Conservation (phyloP, 2,329 filamentous ascomycete species). For the Paracoccidioides brasiliensis region DNA sequence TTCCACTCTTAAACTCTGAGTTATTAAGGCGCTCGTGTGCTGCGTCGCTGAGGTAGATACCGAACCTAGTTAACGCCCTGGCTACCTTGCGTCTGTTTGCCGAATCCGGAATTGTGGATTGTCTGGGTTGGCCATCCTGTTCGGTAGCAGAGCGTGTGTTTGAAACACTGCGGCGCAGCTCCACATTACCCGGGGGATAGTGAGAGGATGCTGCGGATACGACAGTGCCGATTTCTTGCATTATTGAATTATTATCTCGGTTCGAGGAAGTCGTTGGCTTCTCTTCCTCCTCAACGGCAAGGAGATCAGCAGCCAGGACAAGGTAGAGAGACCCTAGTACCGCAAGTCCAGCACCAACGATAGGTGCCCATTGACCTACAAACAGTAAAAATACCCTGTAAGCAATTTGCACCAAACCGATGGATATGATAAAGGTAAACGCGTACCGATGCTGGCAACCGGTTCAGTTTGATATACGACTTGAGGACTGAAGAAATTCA, state of each 20-base stretch:
- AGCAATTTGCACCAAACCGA: constrained; percentile 4
- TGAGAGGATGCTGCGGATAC: not conserved
- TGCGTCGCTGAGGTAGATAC: constrained; percentile 37
- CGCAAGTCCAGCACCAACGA: constrained; percentile 44
- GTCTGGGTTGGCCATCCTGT: constrained; percentile 4
- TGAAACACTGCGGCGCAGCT: not conserved
- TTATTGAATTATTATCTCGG: constrained; percentile 17
- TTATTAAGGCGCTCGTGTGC: constrained; percentile 38
- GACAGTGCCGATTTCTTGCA: constrained; percentile 1
- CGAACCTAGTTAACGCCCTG: constrained; percentile 30
- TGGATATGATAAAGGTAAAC: not conserved
- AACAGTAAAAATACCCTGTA: not conserved
- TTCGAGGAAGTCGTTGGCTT: constrained; percentile 3
- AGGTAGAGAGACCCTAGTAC: constrained; percentile 47
- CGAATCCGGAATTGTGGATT: constrained; percentile 13
- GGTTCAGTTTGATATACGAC: constrained; percentile 49
- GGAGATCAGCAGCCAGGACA: constrained; percentile 30
- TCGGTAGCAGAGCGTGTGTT: not conserved
- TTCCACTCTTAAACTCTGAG: constrained; percentile 36
- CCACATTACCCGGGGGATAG: not conserved
- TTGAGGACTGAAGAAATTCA: constrained; percentile 48
- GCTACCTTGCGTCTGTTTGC: constrained; percentile 34
- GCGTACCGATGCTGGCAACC: constrained; percentile 46
- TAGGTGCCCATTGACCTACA: constrained; percentile 24
- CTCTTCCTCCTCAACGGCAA: constrained; percentile 14